Conservation (phyloP, 805 yeast species). For the Lachancea quebecensis region DNA sequence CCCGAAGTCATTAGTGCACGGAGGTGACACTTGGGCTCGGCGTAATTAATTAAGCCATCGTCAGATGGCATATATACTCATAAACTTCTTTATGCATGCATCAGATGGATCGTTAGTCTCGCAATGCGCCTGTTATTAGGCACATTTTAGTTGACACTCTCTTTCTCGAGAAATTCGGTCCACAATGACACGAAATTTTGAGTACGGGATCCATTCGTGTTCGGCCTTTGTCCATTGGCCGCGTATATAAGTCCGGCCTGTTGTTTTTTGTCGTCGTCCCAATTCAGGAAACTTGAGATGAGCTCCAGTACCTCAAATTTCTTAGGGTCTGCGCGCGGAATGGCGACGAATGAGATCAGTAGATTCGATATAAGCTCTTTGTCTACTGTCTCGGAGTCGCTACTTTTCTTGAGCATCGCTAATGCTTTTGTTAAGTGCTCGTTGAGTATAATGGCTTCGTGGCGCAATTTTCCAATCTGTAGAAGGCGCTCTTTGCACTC, state of each 20-base stretch:
- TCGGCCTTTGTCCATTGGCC: constrained; percentile 13
- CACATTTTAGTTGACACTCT: constrained; percentile 37
- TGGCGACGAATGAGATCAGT: constrained; percentile 71
- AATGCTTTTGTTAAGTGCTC: constrained; percentile 95
- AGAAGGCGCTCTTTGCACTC: constrained; percentile 66
- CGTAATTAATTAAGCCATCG: too few species aligned
- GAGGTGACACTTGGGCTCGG: too few species aligned
- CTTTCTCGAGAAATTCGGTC: constrained; percentile 76
- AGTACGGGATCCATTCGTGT: constrained; percentile 31
- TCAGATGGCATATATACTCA: too few species aligned
- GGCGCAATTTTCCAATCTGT: constrained; percentile 82
- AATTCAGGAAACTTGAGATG: constrained; percentile 72
- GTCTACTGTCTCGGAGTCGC: constrained; percentile 72
- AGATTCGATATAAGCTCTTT: constrained; percentile 84
- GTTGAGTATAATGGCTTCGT: constrained; percentile 87
- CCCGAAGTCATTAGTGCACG: too few species aligned
- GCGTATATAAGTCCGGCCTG: constrained; percentile 63
- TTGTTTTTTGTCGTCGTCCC: constrained; percentile 77
- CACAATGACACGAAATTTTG: constrained; percentile 65
- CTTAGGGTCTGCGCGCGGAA: constrained; percentile 90
- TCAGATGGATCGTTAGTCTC: too few species aligned
- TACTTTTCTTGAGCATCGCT: constrained; percentile 70
- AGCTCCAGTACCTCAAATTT: constrained; percentile 87
- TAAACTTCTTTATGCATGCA: too few species aligned
- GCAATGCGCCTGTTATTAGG: too few species aligned